Evolutionary conservation across 73 alveolate species (phyloP), one percentile per base, ranked within the genome.

Genomic region (Paramecium pentaurelia): DNA sequence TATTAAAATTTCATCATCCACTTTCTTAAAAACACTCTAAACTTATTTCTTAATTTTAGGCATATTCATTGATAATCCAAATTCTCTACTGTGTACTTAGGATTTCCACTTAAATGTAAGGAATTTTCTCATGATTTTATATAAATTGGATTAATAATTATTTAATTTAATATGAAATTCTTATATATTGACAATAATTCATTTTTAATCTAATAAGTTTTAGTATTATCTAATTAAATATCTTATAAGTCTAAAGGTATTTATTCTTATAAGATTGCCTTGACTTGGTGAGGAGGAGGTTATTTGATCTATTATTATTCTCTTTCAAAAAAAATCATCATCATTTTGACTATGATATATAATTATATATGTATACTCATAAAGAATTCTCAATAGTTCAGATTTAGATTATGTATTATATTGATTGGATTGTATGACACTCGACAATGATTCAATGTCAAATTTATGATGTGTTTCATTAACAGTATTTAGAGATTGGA

Each of bases 1-100:
- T 70, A 18, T 71, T 92, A 59, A 93, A 93, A 93, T n/a, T 16
- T 70, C 42, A 9, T 93, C 91, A 27, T 93, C 96, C 16, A 93
- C 88, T 4, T 77, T 91, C 73, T 58, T 8, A 18, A 93, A 20
- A 42, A 93, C 70, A 22, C 34, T 20, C 7, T 58, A 37, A 32
- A 93, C 37, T 37, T 90, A 47, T n/a, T 59, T 54, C 34, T 37
- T 25, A n/a, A 16, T n/a, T 9, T 77, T 40, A 25, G 88, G 47
- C 10, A 38, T 36, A 22, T 45, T 40, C 34, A 40, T 25, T 0
- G 49, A 40, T 38, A 89, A 28, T 2, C 86, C 91, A 22, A 30
- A 32, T 2, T 58, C 71, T 38, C 20, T 44, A 32, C 27, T 60
- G 32, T 60, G n/a, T n/a, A n/a, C n/a, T n/a, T n/a, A n/a, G n/a